A percentile compares a stretch with the other conserved stretches of the same genome.
phyloP scores from a whole-genome alignment of 2,329 filamentous ascomycete genomes.

The Botrytis elliptica region DNA sequence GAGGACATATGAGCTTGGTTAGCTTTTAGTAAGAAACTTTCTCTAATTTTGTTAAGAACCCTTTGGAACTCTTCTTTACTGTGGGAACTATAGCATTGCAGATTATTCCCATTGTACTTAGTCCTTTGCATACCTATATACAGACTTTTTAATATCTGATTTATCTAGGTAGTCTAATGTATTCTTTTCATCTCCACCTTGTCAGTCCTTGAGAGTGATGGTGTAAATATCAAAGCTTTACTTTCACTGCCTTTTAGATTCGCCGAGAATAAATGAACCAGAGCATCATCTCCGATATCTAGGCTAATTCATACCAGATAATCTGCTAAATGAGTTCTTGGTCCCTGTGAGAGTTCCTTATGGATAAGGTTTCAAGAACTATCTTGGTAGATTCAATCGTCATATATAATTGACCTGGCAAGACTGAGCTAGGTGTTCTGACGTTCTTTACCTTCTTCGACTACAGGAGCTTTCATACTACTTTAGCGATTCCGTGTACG shows the following conservation, averaged over 20 bases:
- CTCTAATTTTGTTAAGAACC: fast-evolving
- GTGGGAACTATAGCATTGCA: fast-evolving
- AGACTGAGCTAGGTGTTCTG: fast-evolving
- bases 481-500: no score
- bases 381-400: no score
- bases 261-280: fast-evolving
- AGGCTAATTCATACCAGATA: fast-evolving
- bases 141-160: fast-evolving
- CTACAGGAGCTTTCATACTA: no score
- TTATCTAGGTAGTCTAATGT: no score
- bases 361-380: background rate
- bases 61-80: background rate
- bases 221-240: background rate
- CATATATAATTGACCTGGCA: no score
- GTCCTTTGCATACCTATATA: fast-evolving
- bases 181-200: no score
- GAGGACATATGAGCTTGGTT: fast-evolving
- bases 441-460: no score
- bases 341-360: background rate
- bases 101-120: background rate
- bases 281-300: fast-evolving
- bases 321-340: background rate
- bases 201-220: fast-evolving
- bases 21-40: background rate
- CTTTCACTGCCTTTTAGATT: background rate